A percentile compares a stretch with the other conserved stretches of the same genome.
Evolutionary conservation across 495 filamentous ascomycete species (phyloP).

Genomic region (Neurospora sp.): DNA sequence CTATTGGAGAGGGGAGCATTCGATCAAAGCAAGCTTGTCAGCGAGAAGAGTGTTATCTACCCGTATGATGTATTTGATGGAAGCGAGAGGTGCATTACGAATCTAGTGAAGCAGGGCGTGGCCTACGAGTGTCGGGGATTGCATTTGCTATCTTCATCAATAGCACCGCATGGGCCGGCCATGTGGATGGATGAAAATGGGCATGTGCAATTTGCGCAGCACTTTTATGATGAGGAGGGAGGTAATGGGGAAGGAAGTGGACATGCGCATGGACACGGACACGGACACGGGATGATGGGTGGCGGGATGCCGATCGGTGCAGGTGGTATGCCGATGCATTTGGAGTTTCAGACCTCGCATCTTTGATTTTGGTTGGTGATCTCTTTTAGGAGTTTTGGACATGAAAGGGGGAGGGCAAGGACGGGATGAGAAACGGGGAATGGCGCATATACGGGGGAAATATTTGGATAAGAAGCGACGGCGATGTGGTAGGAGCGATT

Average conservation of each 20-base stretch:
- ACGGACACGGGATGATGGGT: background rate
- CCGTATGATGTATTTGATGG: slow-evolving; percentile 24
- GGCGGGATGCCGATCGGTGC: slow-evolving; percentile 2
- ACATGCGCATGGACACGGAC: background rate
- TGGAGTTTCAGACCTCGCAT: slow-evolving; percentile 21
- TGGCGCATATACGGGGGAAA: background rate
- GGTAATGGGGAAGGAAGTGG: background rate
- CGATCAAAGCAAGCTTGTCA: slow-evolving; percentile 26
- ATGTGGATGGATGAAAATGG: slow-evolving; percentile 2
- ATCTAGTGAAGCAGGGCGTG: slow-evolving; percentile 21
- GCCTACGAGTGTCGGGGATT: slow-evolving; percentile 20
- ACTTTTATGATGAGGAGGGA: background rate
- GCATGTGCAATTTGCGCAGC: background rate
- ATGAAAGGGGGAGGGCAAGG: background rate
- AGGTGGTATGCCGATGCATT: slow-evolving; percentile 7
- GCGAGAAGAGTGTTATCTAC: slow-evolving; percentile 19
- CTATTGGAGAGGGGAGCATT: slow-evolving; percentile 22
- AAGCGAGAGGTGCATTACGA: slow-evolving; percentile 19
- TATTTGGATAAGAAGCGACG: background rate
- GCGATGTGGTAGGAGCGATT: background rate
- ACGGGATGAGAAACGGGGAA: background rate
- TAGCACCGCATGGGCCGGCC: slow-evolving; percentile 10
- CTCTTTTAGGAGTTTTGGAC: background rate
- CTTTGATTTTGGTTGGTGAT: background rate
- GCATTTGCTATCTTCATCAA: slow-evolving; percentile 17